Percentiles rank a stretch among this genome's conserved stretches.
These are phyloP conservation scores for Schizosaccharomyces octosporus DNA, from an alignment of 805 yeast species.

Conservation along the genomic window DNA sequence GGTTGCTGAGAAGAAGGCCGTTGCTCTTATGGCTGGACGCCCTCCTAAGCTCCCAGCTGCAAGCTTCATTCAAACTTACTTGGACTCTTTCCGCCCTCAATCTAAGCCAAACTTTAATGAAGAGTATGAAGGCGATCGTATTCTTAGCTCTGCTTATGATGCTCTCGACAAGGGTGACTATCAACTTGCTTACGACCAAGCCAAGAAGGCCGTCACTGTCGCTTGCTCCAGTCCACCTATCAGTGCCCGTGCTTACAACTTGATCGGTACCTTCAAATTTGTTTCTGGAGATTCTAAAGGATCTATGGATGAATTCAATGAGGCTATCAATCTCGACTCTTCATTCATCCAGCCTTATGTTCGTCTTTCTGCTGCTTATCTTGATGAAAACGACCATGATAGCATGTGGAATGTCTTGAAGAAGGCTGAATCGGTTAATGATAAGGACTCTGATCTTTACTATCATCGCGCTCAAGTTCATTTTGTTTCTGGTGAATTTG, in stretches of 20 bases:
- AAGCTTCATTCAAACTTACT: constrained; percentile 62
- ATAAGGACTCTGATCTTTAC: constrained; percentile 55
- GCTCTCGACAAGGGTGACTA: constrained; percentile 21
- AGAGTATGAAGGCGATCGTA: constrained; percentile 13
- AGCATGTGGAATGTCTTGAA: constrained; percentile 45
- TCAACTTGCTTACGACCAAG: constrained; percentile 13
- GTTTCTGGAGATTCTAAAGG: constrained; percentile 45
- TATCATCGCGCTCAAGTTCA: constrained; percentile 87
- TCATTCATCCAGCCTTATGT: constrained; percentile 55
- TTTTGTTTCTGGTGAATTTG: constrained; percentile 54
- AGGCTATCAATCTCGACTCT: constrained; percentile 42
- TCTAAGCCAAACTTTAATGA: constrained; percentile 32
- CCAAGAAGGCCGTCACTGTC: constrained; percentile 9
- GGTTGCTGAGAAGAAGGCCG: constrained; percentile 51
- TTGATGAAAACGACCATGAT: constrained; percentile 45
- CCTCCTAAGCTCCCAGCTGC: constrained; percentile 50
- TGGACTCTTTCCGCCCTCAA: constrained; percentile 52
- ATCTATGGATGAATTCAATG: constrained; percentile 39
- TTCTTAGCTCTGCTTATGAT: constrained; percentile 6
- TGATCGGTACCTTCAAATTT: constrained; percentile 60
- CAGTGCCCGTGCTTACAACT: constrained; percentile 37
- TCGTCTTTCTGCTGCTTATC: constrained; percentile 55
- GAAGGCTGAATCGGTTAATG: constrained; percentile 41
- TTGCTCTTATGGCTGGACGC: constrained; percentile 28
- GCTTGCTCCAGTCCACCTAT: constrained; percentile 25